phyloP scores from a whole-genome alignment of 2,329 filamentous ascomycete genomes.

The Lachnum nothofagi region DNA sequence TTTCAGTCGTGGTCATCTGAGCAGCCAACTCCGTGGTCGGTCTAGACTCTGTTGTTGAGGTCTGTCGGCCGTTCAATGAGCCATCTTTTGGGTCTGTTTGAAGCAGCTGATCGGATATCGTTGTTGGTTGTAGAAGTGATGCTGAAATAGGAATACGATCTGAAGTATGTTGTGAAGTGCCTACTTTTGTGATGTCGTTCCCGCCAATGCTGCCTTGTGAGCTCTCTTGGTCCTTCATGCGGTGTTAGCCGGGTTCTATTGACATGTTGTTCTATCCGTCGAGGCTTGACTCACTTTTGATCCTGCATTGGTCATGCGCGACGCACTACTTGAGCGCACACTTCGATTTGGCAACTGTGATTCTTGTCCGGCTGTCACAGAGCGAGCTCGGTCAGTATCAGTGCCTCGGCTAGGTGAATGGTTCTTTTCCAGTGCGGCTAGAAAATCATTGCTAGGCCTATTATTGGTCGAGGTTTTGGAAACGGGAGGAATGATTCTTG shows the following conservation, averaged over 20 bases:
- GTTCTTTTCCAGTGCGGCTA: background rate
- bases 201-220: background rate
- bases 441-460: background rate
- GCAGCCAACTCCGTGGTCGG: too few species aligned
- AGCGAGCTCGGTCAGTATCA: background rate
- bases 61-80: too few species aligned
- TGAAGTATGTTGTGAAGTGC: slow-evolving; percentile 1
- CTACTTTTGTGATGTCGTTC: slow-evolving; percentile 6
- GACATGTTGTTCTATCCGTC: background rate
- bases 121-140: background rate
- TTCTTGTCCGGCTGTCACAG: background rate
- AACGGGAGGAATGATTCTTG: too few species aligned
- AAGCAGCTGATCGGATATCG: background rate
- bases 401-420: background rate
- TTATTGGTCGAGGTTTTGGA: background rate
- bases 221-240: background rate
- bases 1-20: too few species aligned
- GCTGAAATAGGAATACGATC: background rate
- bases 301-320: background rate
- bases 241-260: too few species aligned
- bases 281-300: background rate
- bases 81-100: background rate
- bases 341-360: background rate
- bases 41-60: too few species aligned
- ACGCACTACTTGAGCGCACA: background rate